Base-by-base conservation (phyloP, 1,139 yeast species). In the Hyphopichia burtonii region DNA sequence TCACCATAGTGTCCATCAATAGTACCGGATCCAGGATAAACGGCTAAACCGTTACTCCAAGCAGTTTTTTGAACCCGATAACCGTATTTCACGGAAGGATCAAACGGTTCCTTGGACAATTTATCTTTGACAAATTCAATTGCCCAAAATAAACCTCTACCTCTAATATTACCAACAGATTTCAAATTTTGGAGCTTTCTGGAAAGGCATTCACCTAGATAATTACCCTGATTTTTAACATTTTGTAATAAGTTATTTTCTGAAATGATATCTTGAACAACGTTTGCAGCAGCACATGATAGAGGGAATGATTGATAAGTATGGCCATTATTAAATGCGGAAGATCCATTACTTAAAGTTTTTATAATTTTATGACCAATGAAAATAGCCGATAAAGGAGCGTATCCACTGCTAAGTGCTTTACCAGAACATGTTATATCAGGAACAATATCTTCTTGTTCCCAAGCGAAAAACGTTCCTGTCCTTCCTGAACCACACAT, bases 401-500 rank as follows among this genome's bases (percentile, higher is more conserved):
- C 50, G 34, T 44, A 50, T 1, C 59, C 59, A n/a, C 52, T 41
- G 9, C 55, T 49, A 34, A 54, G 37, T 4, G 56, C 50, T 41
- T 54, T 54, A 11, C 59, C 57, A 17, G 46, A 43, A 14, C 51
- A 45, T 31, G 50, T 50, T 27, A 54, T 45, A 41, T 54, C 59
- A 1, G 59, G 59, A 2, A 43, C 44, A 19, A 44, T 36, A 1
- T 49, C 56, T 36, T 44, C 46, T 35, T 49, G 46, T 33, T 54
- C 56, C 56, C 55, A 55, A 20, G 54, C 54, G 43, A 49, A 48
- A 35, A 53, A 47, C 2, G 54, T 48, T 11, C 58, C 57, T 4
- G 50, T 41, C n/a, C 54, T 43, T 18, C 54, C 55, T 4, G 52
- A 48, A 11, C 54, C 53, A 42, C 53, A 50, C 52, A 50, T 49